Evolutionary conservation across 495 filamentous ascomycete species (phyloP), one percentile per base, ranked within the genome.

Genomic region (Aspergillus bridgeri): DNA sequence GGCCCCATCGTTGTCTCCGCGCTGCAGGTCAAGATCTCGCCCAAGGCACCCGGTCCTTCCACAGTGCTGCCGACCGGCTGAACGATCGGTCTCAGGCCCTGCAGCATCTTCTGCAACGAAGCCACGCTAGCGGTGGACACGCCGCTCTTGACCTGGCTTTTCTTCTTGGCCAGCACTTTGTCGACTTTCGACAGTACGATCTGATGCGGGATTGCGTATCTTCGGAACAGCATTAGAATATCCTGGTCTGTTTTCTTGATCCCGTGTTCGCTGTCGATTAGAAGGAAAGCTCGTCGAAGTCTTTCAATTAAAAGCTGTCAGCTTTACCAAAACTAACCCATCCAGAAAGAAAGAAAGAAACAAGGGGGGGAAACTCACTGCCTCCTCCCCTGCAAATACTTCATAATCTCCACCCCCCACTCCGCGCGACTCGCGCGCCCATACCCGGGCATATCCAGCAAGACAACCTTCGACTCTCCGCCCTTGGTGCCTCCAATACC

Each of bases 391-490:
- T 76, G 73, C 24, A 97, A 66, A 76, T 95, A 97, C 70, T 95
- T 91, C 71, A 89, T 79, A 60, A 96, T 92, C 73, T 97, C 87
- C 59, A 73, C 71, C 2, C 94, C 94, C 93, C 93, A 97, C 60
- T 86, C 87, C 43, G 79, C 69, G 46, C 83, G 75, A 65, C 88
- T 90, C 5, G 83, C 88, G 53, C 87, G 79, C 5, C 95, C 94
- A 65, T 98, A 98, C 2, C 94, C 95, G 6, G 94, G 95, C 90
- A 95, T 93, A 71, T 98, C 95, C 38, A 96, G 74, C 50, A 96
- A 66, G 13, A 83, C 77, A 52, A 87, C 81, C 53, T 77, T 75
- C 19, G 79, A 77, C 62, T 86, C 79, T 42, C 75, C 71, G 24
- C 73, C 77, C 57, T 80, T 79, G 25, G 67, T 72, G 27, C 80